Percentiles rank a stretch among this genome's conserved stretches.
Conservation (phyloP, 179 eudicot genomes). For the Spinacia oleracea region DNA sequence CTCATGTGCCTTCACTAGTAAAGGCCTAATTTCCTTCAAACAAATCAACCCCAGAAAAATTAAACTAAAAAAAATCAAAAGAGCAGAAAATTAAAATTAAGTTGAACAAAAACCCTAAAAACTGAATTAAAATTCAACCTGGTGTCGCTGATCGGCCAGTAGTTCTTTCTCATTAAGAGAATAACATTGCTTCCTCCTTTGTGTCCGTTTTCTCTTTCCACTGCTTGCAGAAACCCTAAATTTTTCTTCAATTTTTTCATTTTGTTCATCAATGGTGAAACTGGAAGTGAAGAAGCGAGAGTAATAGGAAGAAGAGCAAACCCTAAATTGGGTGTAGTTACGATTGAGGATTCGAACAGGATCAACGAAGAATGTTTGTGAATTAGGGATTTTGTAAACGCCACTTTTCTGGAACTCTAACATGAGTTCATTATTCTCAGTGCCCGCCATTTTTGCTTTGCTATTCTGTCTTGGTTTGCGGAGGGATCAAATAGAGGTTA, state of each 20-base stretch:
- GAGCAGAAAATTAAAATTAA: background rate
- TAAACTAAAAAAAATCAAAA: background rate
- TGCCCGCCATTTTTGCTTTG: conserved; percentile 46
- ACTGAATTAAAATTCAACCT: conserved; percentile 37
- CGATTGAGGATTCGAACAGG: conserved; percentile 76
- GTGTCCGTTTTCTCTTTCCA: conserved; percentile 54
- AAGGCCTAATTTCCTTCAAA: conserved; percentile 65
- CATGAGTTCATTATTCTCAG: conserved; percentile 28
- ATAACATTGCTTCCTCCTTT: conserved; percentile 25
- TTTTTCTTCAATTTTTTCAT: conserved; percentile 8
- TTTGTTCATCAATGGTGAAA: conserved; percentile 6
- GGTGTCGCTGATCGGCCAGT: conserved; percentile 75
- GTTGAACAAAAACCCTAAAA: conserved; percentile 3
- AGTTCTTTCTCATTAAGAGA: conserved; percentile 62
- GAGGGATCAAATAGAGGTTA: no score
- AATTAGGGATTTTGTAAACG: conserved; percentile 47
- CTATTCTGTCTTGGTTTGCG: background rate
- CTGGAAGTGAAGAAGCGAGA: conserved; percentile 64
- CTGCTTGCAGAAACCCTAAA: conserved; percentile 17
- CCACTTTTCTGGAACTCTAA: conserved; percentile 49
- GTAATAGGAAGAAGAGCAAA: conserved; percentile 69
- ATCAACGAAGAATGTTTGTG: conserved; percentile 61
- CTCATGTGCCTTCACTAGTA: conserved; percentile 71
- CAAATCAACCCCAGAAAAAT: conserved; percentile 16
- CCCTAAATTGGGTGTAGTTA: conserved; percentile 59